phyloP scores from a whole-genome alignment of 1,284 basidiomycete genomes.

The Rhodotorula sp. region DNA sequence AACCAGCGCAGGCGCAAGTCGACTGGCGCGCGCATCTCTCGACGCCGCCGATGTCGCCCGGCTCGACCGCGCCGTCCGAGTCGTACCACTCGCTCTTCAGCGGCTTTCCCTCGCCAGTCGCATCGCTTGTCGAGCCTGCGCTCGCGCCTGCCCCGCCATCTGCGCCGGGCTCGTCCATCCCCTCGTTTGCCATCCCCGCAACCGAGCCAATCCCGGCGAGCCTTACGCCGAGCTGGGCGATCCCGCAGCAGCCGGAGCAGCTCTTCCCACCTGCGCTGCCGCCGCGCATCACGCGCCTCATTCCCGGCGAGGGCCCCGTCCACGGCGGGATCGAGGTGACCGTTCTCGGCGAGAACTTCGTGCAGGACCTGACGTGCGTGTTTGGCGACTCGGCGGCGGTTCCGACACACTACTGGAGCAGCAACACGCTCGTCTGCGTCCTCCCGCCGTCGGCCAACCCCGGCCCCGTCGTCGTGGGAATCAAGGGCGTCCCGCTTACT shows the following conservation, averaged over 20 bases:
- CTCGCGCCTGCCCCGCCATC: background rate
- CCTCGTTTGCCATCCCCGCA: slow-evolving; percentile 26
- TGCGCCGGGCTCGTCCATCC: slow-evolving; percentile 13
- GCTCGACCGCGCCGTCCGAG: slow-evolving; percentile 31
- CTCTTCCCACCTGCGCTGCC: slow-evolving; percentile 25
- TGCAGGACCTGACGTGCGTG: slow-evolving; percentile 63
- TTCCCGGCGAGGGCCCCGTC: slow-evolving; percentile 88
- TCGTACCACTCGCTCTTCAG: slow-evolving; percentile 31
- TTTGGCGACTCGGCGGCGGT: slow-evolving; percentile 84
- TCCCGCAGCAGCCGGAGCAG: slow-evolving; percentile 31
- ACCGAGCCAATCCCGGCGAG: slow-evolving; percentile 25
- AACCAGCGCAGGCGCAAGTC: background rate
- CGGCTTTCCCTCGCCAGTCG: slow-evolving; percentile 21
- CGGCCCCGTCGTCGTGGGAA: slow-evolving; percentile 88
- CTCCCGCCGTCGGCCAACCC: slow-evolving; percentile 79
- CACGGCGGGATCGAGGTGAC: slow-evolving; percentile 95
- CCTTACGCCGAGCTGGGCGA: slow-evolving; percentile 19
- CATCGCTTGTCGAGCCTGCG: background rate
- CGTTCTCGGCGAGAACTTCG: slow-evolving; percentile 84
- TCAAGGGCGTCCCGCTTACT: slow-evolving; percentile 65
- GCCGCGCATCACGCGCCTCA: slow-evolving; percentile 60
- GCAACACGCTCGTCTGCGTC: slow-evolving; percentile 89
- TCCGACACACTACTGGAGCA: slow-evolving; percentile 86
- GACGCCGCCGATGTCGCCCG: slow-evolving; percentile 36
- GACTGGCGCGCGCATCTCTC: slow-evolving; percentile 28